phyloP scores from a whole-genome alignment of 1,139 yeast species.

The Zygosaccharomyces pseudobailii region DNA sequence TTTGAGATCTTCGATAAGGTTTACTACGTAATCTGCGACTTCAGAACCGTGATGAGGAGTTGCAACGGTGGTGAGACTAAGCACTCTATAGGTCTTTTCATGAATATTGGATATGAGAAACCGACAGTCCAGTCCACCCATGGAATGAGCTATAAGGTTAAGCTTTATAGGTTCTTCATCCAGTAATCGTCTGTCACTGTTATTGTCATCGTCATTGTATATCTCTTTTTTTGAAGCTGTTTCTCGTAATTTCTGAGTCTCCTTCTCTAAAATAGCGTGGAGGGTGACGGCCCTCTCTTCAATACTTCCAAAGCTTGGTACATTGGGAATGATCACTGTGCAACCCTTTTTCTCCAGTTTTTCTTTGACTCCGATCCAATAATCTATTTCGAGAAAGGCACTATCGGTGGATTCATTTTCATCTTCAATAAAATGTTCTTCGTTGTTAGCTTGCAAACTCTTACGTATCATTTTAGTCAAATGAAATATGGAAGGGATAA shows the following conservation, averaged over 20 bases:
- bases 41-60: slow-evolving; percentile 89
- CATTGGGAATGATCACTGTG: slow-evolving; percentile 65
- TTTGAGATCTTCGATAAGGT: slow-evolving; percentile 29
- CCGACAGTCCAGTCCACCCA: slow-evolving; percentile 90
- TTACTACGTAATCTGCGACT: slow-evolving; percentile 66
- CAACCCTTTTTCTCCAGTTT: slow-evolving; percentile 60
- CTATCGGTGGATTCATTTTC: slow-evolving; percentile 20
- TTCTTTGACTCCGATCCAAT: slow-evolving; percentile 76
- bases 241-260: slow-evolving; percentile 37
- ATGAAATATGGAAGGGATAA: slow-evolving; percentile 43
- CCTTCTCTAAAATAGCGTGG: slow-evolving; percentile 46
- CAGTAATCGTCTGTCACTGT: slow-evolving; percentile 15
- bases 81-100: slow-evolving; percentile 47
- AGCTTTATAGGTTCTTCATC: slow-evolving; percentile 40
- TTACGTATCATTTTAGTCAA: slow-evolving; percentile 26
- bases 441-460: slow-evolving; percentile 18
- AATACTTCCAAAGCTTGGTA: slow-evolving; percentile 78
- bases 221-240: slow-evolving; percentile 33
- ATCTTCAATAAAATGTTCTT: slow-evolving; percentile 24
- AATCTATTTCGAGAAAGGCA: slow-evolving; percentile 50
- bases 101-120: slow-evolving; percentile 59
- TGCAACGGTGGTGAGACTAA: slow-evolving; percentile 74
- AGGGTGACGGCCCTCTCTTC: slow-evolving; percentile 61
- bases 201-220: slow-evolving; percentile 29
- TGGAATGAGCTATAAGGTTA: slow-evolving; percentile 83